Base-by-base conservation (phyloP, 2,329 filamentous ascomycete species). In the Penicillium sp. region DNA sequence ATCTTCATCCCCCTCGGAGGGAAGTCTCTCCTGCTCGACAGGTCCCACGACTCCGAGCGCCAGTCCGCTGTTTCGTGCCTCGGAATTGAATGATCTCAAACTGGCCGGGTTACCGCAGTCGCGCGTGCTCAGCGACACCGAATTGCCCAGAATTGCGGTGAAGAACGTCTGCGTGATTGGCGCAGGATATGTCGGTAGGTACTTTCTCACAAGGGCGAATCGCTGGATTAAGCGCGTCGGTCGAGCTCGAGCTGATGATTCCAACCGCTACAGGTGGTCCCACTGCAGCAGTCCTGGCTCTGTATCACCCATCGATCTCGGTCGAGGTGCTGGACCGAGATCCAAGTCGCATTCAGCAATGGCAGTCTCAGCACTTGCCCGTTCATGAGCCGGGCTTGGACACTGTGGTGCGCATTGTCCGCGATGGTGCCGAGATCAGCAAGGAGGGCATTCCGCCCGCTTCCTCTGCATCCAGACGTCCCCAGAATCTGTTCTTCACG, bases 311-410 rank as follows among this genome's bases (percentile, higher is more conserved):
- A 2, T 76, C 87, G 57, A 83, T 92, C 67, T 82, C 81, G 52
- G 88, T 93, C 43, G 90, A 87, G 22, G 89, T 93, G n/a, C 87
- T 93, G 38, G 91, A 93, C 73, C 81, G 85, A 62, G 87, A 91
- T 72, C 80, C 80, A 55, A 77, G 74, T 42, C 85, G 89, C 49
- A 91, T 93, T 64, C 82, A 82, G 53, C 84, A 85, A 61, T 94
- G 91, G 91, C 89, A 91, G 68, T 91, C 89, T 1, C 81, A 83
- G 48, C 84, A 89, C 65, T 84, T 92, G 16, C 91, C 91, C 46
- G 90, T 93, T 63, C 89, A 91, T 75, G 91, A 94, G 76, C 88
- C 89, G 0, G 89, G 87, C 11, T 81, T 94, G 28, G 79, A 83
- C 57, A 84, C 91, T 53, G 85, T 93, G 60, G 86, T 93, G 35